phyloP scores from a whole-genome alignment of 179 eudicot genomes.

The Vitellaria paradoxa region DNA sequence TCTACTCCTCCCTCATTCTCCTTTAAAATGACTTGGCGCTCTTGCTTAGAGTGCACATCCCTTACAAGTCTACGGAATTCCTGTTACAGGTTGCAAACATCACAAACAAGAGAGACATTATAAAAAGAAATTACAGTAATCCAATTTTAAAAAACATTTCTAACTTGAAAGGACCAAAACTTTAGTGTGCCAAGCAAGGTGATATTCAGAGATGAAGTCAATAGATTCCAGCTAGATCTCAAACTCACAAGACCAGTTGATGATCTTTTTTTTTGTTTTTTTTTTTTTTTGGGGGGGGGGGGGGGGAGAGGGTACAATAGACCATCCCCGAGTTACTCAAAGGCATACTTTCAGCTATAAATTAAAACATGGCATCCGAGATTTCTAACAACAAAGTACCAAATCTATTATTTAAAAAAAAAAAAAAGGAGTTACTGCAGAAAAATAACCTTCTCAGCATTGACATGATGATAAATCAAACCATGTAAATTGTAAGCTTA shows the following conservation, averaged over 20 bases:
- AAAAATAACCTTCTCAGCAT: not conserved
- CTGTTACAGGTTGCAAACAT: slow-evolving; percentile 25
- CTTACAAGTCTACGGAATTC: slow-evolving; percentile 69
- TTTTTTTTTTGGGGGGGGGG: too few relatives aligned
- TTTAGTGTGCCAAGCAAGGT: not conserved
- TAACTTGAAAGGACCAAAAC: not conserved
- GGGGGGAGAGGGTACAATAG: not conserved
- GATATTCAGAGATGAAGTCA: not conserved
- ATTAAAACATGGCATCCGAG: too few relatives aligned
- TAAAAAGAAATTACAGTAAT: not conserved
- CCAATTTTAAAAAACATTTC: not conserved
- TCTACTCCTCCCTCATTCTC: slow-evolving; percentile 26
- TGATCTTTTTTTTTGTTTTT: not conserved
- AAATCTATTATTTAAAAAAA: too few relatives aligned
- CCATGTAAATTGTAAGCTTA: not conserved
- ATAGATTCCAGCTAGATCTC: not conserved
- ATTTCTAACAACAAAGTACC: too few relatives aligned
- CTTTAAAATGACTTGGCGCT: slow-evolving; percentile 27
- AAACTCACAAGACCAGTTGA: not conserved
- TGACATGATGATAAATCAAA: not conserved
- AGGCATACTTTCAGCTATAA: too few relatives aligned
- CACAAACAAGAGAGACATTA: slow-evolving; percentile 1
- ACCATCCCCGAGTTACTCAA: not conserved
- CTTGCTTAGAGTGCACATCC: slow-evolving; percentile 45
- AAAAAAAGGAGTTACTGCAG: too few relatives aligned